These are phyloP conservation scores for sunflower (Helianthus annuus) DNA, from an alignment of 129 eudicot genomes.

Conservation along the genomic window HanXRQr2.0-SUNRISE NC_035437.2:164398626-164399125, in stretches of 20 bases:
- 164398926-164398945: slow-evolving; percentile 98
- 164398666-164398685: slow-evolving; percentile 94
- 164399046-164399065: not conserved
- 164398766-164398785: slow-evolving; percentile 27
- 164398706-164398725: slow-evolving; percentile 99
- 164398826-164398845: not conserved
- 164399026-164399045: slow-evolving; percentile 84
- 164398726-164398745: slow-evolving; percentile 75
- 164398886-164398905: slow-evolving; percentile 99
- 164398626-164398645: slow-evolving; percentile 94
- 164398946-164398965: slow-evolving; percentile 84
- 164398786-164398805: not conserved
- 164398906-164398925: slow-evolving; percentile 99
- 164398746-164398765: slow-evolving; percentile 88
- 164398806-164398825: not conserved
- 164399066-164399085: not conserved
- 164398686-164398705: slow-evolving; percentile 92
- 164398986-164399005: slow-evolving; percentile 83
- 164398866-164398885: slow-evolving; percentile 93
- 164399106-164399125: not conserved
- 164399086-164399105: not conserved
- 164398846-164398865: slow-evolving; percentile 76
- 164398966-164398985: slow-evolving; percentile 84
- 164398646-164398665: slow-evolving; percentile 99
- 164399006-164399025: slow-evolving; percentile 99